These are phyloP conservation scores for Mollisiaceae sp. DNA, from an alignment of 2,329 filamentous ascomycete genomes.

Conservation along the genomic window DNA sequence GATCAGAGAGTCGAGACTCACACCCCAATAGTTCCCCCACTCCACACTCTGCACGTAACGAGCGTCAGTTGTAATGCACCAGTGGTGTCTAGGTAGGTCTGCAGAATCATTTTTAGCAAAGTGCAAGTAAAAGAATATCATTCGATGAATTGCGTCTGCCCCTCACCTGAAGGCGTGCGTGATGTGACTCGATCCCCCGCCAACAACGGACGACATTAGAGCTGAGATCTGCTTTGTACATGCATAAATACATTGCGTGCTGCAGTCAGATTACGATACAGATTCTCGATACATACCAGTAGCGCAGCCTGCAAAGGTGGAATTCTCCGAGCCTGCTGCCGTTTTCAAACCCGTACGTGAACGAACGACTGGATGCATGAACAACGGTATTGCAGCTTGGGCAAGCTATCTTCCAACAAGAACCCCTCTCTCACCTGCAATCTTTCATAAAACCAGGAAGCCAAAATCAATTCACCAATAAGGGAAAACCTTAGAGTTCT, in stretches of 20 bases:
- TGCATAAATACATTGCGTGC: neutral
- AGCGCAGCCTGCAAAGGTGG: neutral
- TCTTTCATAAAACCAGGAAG: neutral
- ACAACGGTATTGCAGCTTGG: slow-evolving; percentile 10
- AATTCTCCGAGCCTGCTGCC: neutral
- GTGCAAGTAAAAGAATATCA: neutral
- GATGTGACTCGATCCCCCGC: neutral
- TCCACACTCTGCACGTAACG: neutral
- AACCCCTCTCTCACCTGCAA: neutral
- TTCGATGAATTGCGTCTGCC: slow-evolving; percentile 1
- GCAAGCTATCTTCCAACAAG: slow-evolving; percentile 2
- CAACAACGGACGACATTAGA: neutral
- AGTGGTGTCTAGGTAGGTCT: neutral
- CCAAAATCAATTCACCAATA: neutral
- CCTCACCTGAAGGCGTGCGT: neutral
- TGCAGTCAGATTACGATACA: slow-evolving; percentile 2
- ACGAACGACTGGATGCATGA: neutral
- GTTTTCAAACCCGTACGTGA: neutral
- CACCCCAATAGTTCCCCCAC: neutral
- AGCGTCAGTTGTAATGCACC: neutral
- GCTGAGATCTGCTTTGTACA: neutral
- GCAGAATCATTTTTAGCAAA: neutral
- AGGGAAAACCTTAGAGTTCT: neutral
- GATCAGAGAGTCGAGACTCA: neutral
- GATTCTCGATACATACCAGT: neutral